Evolutionary conservation across 2,329 filamentous ascomycete genomes (phyloP).

Genomic region (Nemania sp.): DNA sequence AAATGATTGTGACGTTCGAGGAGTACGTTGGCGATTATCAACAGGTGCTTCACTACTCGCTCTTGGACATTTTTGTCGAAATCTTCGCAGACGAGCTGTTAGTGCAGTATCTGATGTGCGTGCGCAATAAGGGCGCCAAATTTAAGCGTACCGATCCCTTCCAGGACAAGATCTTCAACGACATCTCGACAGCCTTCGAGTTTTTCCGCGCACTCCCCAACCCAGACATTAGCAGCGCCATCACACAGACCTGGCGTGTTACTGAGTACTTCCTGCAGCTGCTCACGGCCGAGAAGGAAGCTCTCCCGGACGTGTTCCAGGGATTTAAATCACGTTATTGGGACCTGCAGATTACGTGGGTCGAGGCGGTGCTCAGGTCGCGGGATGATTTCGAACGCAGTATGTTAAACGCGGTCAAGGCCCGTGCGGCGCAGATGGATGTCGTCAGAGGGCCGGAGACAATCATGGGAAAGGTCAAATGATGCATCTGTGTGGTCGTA

Average conservation of each 20-base stretch:
- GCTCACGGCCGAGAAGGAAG: slow-evolving; percentile 79
- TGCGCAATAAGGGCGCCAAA: slow-evolving; percentile 90
- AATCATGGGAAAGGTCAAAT: slow-evolving; percentile 94
- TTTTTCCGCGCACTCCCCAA: slow-evolving; percentile 83
- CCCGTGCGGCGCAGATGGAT: slow-evolving; percentile 85
- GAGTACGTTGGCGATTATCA: slow-evolving; percentile 94
- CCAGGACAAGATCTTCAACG: slow-evolving; percentile 92
- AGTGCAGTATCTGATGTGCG: slow-evolving; percentile 82
- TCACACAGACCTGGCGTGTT: slow-evolving; percentile 93
- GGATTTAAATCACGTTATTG: slow-evolving; percentile 88
- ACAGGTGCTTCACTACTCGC: slow-evolving; percentile 83
- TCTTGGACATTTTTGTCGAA: slow-evolving; percentile 92
- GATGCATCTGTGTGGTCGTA: slow-evolving; percentile 27
- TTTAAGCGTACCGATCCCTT: slow-evolving; percentile 90
- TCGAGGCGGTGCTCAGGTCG: slow-evolving; percentile 87
- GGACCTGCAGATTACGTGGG: slow-evolving; percentile 95
- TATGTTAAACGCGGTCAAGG: slow-evolving; percentile 90
- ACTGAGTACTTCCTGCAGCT: slow-evolving; percentile 86
- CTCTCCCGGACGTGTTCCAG: slow-evolving; percentile 82
- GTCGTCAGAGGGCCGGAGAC: slow-evolving; percentile 87
- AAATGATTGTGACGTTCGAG: slow-evolving; percentile 93
- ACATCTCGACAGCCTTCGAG: slow-evolving; percentile 88
- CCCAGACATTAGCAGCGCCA: slow-evolving; percentile 74
- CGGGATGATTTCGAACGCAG: slow-evolving; percentile 94
- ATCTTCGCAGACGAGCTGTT: slow-evolving; percentile 94